phyloP scores from a whole-genome alignment of 805 yeast genomes.

The Pichia membranifaciens region DNA sequence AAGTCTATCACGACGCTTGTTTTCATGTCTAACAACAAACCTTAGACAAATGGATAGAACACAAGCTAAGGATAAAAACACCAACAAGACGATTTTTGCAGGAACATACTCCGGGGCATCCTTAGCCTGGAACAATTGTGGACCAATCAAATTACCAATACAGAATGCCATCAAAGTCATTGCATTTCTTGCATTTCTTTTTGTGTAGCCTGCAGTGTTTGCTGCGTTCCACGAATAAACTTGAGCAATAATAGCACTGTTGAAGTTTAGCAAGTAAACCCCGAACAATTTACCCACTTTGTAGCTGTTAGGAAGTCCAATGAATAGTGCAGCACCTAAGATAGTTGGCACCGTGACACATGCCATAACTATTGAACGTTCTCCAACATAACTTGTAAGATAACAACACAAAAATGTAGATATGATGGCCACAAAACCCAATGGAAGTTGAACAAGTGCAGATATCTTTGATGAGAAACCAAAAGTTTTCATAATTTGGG shows the following conservation, averaged over 20 bases:
- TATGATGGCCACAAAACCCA: conserved; percentile 30
- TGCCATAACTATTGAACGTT: conserved; percentile 14
- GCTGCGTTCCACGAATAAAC: conserved; percentile 29
- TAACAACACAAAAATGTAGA: conserved; percentile 17
- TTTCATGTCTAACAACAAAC: conserved; percentile 1
- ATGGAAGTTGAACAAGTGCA: conserved; percentile 29
- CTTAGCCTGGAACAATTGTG: conserved; percentile 44
- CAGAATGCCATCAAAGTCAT: conserved; percentile 40
- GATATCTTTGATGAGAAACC: conserved; percentile 28
- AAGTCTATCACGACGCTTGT: conserved; percentile 1
- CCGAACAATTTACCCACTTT: conserved; percentile 28
- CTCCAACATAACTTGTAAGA: conserved; percentile 39
- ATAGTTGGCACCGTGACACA: conserved; percentile 13
- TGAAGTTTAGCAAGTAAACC: conserved; percentile 26
- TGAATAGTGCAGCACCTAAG: conserved; percentile 24
- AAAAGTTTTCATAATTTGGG: conserved; percentile 23
- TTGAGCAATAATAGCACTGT: conserved; percentile 19
- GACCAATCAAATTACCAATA: conserved; percentile 45
- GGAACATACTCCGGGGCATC: conserved; percentile 43
- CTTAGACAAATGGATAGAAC: neutral
- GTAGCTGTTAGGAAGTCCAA: conserved; percentile 22
- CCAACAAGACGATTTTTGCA: conserved; percentile 37
- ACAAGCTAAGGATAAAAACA: neutral
- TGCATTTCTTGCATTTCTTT: conserved; percentile 41
- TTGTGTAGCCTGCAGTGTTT: conserved; percentile 45